phyloP scores from a whole-genome alignment of 2,329 filamentous ascomycete species.

The Aspergillus chevalieri region DNA sequence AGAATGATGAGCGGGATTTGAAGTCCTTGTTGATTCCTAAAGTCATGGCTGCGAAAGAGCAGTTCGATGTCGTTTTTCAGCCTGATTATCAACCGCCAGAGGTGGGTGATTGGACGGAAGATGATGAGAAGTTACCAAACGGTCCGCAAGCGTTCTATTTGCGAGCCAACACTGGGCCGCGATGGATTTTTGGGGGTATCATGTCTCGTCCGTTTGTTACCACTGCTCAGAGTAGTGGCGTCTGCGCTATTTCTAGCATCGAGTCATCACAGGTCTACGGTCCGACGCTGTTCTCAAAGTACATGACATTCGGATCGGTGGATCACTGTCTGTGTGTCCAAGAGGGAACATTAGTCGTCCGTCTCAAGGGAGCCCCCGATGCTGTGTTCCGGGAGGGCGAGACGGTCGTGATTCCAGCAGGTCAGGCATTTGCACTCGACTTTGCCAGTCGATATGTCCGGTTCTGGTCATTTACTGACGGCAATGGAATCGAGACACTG shows the following conservation, averaged over 20 bases:
- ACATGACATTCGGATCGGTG: constrained; percentile 41
- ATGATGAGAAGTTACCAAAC: constrained; percentile 19
- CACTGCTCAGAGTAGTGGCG: constrained; percentile 42
- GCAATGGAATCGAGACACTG: constrained; percentile 45
- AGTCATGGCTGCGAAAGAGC: constrained; percentile 50
- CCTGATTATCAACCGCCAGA: constrained; percentile 44
- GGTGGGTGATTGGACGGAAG: constrained; percentile 21
- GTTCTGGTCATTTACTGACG: constrained; percentile 45
- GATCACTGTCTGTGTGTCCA: constrained; percentile 50
- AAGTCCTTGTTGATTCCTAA: constrained; percentile 48
- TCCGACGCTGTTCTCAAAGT: constrained; percentile 29
- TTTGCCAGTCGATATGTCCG: constrained; percentile 45
- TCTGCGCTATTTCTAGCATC: constrained; percentile 50
- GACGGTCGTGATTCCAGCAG: constrained; percentile 45
- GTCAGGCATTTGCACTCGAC: constrained; percentile 40
- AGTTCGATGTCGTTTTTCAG: constrained; percentile 52
- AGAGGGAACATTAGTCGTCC: constrained; percentile 43
- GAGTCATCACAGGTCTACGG: constrained; percentile 38
- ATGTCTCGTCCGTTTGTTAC: constrained; percentile 43
- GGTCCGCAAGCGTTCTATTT: constrained; percentile 45
- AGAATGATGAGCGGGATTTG: constrained; percentile 48
- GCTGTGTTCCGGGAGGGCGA: constrained; percentile 42
- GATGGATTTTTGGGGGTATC: constrained; percentile 29
- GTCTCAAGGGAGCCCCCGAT: constrained; percentile 30
- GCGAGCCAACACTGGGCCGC: constrained; percentile 40